phyloP scores from a whole-genome alignment of 208 protist species.

The Acanthamoeba triangularis region DNA sequence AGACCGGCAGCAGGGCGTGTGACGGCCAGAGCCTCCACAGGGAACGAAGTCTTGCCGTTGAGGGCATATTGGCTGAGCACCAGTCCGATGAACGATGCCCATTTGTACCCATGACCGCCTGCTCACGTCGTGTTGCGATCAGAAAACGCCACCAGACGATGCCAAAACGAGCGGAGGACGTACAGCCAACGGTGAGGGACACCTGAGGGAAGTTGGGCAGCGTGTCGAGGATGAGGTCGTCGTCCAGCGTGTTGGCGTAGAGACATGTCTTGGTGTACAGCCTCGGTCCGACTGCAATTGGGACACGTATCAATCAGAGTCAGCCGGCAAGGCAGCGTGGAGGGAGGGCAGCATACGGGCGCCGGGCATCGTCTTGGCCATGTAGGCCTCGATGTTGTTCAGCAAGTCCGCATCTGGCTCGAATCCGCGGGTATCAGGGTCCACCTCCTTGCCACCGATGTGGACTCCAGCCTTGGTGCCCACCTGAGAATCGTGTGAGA shows the following conservation, averaged over 20 bases:
- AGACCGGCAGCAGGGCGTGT: neutral
- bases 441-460: slow-evolving; percentile 60
- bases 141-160: neutral
- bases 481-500: neutral
- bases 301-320: neutral
- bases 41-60: slow-evolving; percentile 3
- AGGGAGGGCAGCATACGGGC: neutral
- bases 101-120: slow-evolving; percentile 74
- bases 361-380: slow-evolving; percentile 44
- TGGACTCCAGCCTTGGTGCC: slow-evolving; percentile 36
- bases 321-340: neutral
- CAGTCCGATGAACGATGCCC: slow-evolving; percentile 70
- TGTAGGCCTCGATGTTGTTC: slow-evolving; percentile 39
- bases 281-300: neutral
- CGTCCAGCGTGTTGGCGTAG: slow-evolving; percentile 58
- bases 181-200: slow-evolving; percentile 56
- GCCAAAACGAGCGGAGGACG: neutral
- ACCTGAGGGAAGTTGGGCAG: slow-evolving; percentile 64
- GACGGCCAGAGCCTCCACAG: slow-evolving; percentile 35
- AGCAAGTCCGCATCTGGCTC: neutral
- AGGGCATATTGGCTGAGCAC: slow-evolving; percentile 34
- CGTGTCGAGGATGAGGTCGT: slow-evolving; percentile 50
- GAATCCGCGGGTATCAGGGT: slow-evolving; percentile 17
- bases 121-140: neutral
- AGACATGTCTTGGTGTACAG: slow-evolving; percentile 74